Evolutionary conservation across 179 eudicot genomes (phyloP).

Genomic region (Amaranthus tricolor): DNA sequence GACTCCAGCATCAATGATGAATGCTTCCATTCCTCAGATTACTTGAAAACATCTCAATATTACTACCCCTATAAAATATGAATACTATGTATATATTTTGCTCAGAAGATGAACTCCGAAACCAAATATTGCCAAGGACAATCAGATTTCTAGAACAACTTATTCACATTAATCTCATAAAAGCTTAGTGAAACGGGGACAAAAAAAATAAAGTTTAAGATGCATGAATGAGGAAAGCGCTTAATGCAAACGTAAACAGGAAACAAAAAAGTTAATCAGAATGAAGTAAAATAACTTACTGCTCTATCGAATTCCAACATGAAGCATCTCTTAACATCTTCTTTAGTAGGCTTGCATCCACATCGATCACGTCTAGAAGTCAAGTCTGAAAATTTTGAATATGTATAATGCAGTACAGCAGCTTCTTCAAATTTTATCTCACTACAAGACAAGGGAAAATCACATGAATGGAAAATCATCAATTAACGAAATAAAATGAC

Average conservation of each 20-base stretch:
- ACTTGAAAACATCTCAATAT: too few relatives aligned
- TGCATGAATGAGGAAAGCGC: neutral
- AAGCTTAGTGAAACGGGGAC: neutral
- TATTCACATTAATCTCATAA: neutral
- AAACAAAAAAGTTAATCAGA: neutral
- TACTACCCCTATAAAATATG: too few relatives aligned
- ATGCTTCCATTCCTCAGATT: too few relatives aligned
- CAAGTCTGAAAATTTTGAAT: slow-evolving; percentile 77
- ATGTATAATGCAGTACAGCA: slow-evolving; percentile 81
- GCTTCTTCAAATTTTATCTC: slow-evolving; percentile 86
- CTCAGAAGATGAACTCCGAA: neutral
- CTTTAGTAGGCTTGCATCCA: slow-evolving; percentile 92
- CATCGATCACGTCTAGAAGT: slow-evolving; percentile 90
- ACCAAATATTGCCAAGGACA: neutral
- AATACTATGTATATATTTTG: too few relatives aligned
- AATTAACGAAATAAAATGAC: neutral
- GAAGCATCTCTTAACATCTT: slow-evolving; percentile 86
- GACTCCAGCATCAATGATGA: too few relatives aligned
- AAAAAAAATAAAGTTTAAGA: neutral
- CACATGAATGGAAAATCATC: slow-evolving; percentile 3
- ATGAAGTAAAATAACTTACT: slow-evolving; percentile 43
- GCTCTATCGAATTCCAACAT: slow-evolving; percentile 93
- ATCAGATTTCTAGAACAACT: neutral
- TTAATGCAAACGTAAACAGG: neutral
- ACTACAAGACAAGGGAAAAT: slow-evolving; percentile 38